These are phyloP conservation scores for Puccinia coronata DNA, from an alignment of 1,284 basidiomycete genomes.

Conservation along the genomic window DNA sequence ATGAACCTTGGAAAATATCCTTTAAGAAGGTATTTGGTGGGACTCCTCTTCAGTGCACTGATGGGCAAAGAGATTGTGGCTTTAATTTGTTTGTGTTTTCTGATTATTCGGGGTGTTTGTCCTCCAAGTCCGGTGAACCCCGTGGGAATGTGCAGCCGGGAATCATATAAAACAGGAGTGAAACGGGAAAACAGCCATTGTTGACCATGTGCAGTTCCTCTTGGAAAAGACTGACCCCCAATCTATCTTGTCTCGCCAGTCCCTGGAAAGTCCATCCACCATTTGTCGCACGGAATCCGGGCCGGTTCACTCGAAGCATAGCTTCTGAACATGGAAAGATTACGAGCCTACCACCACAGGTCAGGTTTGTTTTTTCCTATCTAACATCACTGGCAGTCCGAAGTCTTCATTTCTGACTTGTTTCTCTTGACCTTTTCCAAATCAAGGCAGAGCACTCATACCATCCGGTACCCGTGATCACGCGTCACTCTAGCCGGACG, in stretches of 20 bases:
- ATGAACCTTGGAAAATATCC: no score
- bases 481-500: slow-evolving; percentile 56
- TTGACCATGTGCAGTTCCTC: neutral
- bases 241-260: neutral
- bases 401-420: neutral
- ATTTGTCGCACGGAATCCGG: neutral
- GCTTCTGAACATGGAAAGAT: neutral
- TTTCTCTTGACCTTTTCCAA: neutral
- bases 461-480: neutral
- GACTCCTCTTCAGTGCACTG: no score
- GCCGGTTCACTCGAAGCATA: neutral
- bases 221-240: neutral
- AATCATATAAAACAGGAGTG: no score
- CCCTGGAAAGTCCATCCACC: neutral
- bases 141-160: no score
- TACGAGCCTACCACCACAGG: neutral
- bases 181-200: no score
- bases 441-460: neutral
- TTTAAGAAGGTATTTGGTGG: no score
- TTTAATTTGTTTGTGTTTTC: no score
- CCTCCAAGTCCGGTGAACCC: no score
- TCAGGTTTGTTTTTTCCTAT: neutral
- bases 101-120: no score
- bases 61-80: no score
- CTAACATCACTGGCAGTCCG: neutral